These are phyloP conservation scores for Neurospora sp. DNA, from an alignment of 495 filamentous ascomycete species.

Conservation along the genomic window DNA sequence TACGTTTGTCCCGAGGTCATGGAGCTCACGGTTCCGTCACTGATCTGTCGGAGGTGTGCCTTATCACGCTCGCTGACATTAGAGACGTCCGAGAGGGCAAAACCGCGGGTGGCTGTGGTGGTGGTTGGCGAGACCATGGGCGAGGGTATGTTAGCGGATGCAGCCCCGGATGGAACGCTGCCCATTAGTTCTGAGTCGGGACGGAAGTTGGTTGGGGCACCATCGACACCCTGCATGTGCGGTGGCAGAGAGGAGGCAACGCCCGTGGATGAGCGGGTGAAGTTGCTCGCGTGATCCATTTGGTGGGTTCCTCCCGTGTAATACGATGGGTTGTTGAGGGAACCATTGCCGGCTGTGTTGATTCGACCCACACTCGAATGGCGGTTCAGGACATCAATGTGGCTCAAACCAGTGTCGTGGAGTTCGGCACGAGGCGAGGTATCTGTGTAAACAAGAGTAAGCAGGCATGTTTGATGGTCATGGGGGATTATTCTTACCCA, in stretches of 20 bases:
- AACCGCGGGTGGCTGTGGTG: constrained; percentile 2
- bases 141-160: not conserved
- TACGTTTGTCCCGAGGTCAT: not conserved
- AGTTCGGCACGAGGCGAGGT: constrained; percentile 27
- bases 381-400: constrained; percentile 15
- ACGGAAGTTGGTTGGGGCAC: constrained; percentile 8
- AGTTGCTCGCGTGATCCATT: constrained; percentile 17
- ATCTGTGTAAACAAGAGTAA: constrained; percentile 15
- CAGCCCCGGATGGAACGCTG: not conserved
- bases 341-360: not conserved
- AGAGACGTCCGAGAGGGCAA: constrained; percentile 31
- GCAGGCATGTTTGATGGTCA: not conserved
- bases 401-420: constrained; percentile 18
- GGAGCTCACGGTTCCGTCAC: constrained; percentile 34
- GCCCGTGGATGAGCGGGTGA: constrained; percentile 4
- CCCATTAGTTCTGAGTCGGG: constrained; percentile 26
- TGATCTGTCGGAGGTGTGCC: constrained; percentile 37
- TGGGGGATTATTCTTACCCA: constrained; percentile 22
- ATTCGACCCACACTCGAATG: constrained; percentile 18
- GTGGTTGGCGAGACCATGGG: not conserved
- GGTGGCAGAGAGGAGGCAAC: not conserved
- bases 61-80: constrained; percentile 31
- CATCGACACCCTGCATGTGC: not conserved
- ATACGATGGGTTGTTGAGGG: constrained; percentile 11
- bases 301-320: constrained; percentile 13